Conservation (phyloP, 2,329 filamentous ascomycete species). For the Aschersonia sp. region DNA sequence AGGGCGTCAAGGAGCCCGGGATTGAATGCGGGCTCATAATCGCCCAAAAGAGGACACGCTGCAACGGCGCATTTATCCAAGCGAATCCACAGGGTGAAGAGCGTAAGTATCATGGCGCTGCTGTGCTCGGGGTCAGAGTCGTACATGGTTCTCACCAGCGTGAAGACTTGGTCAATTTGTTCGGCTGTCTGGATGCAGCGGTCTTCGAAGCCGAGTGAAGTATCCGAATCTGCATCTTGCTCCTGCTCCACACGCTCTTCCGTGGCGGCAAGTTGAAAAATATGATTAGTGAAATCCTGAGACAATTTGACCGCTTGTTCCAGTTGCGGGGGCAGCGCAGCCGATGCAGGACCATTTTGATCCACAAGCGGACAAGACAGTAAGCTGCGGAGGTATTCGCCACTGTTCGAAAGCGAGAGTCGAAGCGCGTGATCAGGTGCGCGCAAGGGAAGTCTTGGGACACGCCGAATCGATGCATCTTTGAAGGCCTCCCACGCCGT, state of each 20-base stretch:
- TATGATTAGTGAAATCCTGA: slow-evolving; percentile 1
- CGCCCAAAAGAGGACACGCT: slow-evolving; percentile 1
- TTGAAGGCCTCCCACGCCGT: slow-evolving; percentile 31
- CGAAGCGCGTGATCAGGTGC: slow-evolving; percentile 16
- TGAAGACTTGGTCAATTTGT: neutral
- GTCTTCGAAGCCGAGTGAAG: neutral
- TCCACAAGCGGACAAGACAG: neutral
- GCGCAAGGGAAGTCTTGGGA: slow-evolving; percentile 25
- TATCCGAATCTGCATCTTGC: neutral
- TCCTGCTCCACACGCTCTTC: too few species aligned
- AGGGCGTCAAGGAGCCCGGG: slow-evolving; percentile 3
- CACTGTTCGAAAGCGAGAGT: slow-evolving; percentile 27
- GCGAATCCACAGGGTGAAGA: slow-evolving; percentile 7
- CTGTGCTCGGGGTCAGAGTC: neutral
- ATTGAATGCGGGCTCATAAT: slow-evolving; percentile 1
- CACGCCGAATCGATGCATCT: slow-evolving; percentile 14
- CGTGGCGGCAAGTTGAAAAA: too few species aligned
- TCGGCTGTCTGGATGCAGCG: neutral
- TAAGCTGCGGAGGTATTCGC: neutral
- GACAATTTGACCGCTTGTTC: neutral
- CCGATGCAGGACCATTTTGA: neutral
- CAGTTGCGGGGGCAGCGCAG: neutral
- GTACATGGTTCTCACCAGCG: neutral
- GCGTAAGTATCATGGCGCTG: slow-evolving; percentile 5
- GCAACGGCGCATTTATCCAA: slow-evolving; percentile 6